phyloP scores from a whole-genome alignment of 805 yeast species.

The Maudiozyma saulgeensis region DNA sequence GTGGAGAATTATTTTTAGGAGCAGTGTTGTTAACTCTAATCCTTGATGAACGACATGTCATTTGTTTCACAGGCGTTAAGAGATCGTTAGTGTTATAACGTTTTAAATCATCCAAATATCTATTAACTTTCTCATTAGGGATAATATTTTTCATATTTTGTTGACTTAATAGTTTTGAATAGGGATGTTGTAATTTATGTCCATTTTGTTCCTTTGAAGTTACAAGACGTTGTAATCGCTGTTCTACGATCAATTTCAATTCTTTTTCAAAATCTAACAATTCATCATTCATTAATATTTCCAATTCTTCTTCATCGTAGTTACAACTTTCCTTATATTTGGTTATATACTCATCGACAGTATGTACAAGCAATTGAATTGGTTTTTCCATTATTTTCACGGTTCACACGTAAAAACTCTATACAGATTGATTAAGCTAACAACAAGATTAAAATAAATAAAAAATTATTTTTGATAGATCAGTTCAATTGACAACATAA shows the following conservation, averaged over 20 bases:
- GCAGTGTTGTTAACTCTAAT: too few relatives aligned
- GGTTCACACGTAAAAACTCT: too few relatives aligned
- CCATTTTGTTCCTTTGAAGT: neutral
- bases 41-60: neutral
- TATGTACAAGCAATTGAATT: too few relatives aligned
- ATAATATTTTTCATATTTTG: too few relatives aligned
- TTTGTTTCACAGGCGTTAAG: neutral
- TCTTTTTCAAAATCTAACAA: neutral
- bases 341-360: too few relatives aligned
- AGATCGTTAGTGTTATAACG: neutral
- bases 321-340: too few relatives aligned
- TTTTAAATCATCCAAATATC: neutral
- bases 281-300: neutral
- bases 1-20: neutral
- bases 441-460: too few relatives aligned
- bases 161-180: neutral
- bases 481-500: too few relatives aligned
- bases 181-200: neutral
- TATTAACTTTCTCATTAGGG: neutral
- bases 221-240: neutral
- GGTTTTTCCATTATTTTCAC: too few relatives aligned
- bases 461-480: too few relatives aligned
- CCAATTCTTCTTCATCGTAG: neutral
- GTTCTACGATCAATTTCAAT: neutral
- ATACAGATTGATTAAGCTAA: too few relatives aligned